These are phyloP conservation scores for Phytophthora hibernalis DNA, from an alignment of 352 stramenopile species.

Conservation along the genomic window DNA sequence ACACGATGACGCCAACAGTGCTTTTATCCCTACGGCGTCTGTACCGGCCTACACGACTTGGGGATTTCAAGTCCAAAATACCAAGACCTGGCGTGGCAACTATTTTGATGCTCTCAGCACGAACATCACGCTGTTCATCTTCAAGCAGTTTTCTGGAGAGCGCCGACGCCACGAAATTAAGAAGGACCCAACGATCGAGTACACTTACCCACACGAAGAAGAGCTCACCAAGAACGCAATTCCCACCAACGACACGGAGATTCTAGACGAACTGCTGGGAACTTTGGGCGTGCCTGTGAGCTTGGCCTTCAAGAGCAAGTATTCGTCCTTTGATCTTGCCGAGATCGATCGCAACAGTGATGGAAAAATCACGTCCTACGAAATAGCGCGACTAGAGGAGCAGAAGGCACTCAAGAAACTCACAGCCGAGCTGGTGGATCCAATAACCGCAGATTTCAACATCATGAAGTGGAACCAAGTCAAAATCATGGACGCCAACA, in stretches of 20 bases:
- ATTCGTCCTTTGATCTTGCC: slow-evolving; percentile 76
- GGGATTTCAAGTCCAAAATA: slow-evolving; percentile 84
- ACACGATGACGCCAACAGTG: slow-evolving; percentile 89
- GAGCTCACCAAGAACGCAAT: slow-evolving; percentile 50
- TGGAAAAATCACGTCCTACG: slow-evolving; percentile 74
- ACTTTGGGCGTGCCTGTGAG: slow-evolving; percentile 73
- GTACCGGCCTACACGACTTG: slow-evolving; percentile 83
- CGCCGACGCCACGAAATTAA: slow-evolving; percentile 56
- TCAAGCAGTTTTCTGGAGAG: slow-evolving; percentile 72
- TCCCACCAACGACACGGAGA: slow-evolving; percentile 55
- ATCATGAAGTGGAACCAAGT: slow-evolving; percentile 68
- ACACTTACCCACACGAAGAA: slow-evolving; percentile 65
- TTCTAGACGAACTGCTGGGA: slow-evolving; percentile 70
- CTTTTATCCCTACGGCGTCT: slow-evolving; percentile 82
- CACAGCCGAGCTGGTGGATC: slow-evolving; percentile 43
- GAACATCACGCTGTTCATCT: slow-evolving; percentile 92
- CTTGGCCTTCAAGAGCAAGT: slow-evolving; percentile 59
- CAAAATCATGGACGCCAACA: slow-evolving; percentile 53
- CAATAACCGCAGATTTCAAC: slow-evolving; percentile 64
- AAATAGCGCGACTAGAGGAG: slow-evolving; percentile 50
- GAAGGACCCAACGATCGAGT: slow-evolving; percentile 39
- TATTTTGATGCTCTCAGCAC: slow-evolving; percentile 94
- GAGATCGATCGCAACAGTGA: slow-evolving; percentile 73
- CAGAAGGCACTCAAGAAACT: slow-evolving; percentile 45
- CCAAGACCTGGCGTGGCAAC: slow-evolving; percentile 95